These are phyloP conservation scores for Pisolithus marmoratus DNA, from an alignment of 768 basidiomycete species.

Conservation along the genomic window DNA sequence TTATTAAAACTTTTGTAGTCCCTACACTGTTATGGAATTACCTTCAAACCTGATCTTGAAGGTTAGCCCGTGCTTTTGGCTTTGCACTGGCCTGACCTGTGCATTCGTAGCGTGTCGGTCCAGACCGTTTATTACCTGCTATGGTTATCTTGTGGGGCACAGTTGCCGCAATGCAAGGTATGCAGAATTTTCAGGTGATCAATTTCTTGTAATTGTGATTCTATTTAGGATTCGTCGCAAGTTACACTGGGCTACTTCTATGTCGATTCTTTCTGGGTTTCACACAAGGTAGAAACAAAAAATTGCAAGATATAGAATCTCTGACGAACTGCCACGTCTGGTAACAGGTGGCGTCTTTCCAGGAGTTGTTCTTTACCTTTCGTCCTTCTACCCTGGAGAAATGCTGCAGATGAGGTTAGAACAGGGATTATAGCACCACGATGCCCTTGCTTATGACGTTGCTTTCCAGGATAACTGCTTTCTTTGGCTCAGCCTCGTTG, in stretches of 20 bases:
- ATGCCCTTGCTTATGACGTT: slow-evolving; percentile 1
- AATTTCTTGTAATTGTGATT: not conserved
- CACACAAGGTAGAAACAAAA: slow-evolving; percentile 43
- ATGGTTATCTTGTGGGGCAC: no score
- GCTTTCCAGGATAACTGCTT: slow-evolving; percentile 29
- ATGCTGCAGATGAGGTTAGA: slow-evolving; percentile 19
- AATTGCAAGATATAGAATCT: not conserved
- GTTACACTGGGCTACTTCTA: slow-evolving; percentile 47
- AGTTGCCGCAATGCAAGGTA: not conserved
- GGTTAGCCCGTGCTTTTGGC: no score
- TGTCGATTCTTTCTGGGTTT: slow-evolving; percentile 48
- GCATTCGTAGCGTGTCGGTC: no score
- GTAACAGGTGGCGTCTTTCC: slow-evolving; percentile 33
- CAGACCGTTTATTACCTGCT: no score
- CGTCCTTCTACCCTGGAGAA: slow-evolving; percentile 38
- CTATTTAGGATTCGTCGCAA: slow-evolving; percentile 37
- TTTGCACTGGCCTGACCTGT: not conserved
- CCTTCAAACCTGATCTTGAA: no score
- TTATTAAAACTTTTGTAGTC: no score
- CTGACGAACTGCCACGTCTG: not conserved
- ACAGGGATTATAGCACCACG: not conserved
- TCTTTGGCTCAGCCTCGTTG: slow-evolving; percentile 42
- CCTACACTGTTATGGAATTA: no score
- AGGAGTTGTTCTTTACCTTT: slow-evolving; percentile 53
- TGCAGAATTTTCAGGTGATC: not conserved